Conservation (phyloP, 2,329 filamentous ascomycete species). For the Verticillium tricorpus region DNA sequence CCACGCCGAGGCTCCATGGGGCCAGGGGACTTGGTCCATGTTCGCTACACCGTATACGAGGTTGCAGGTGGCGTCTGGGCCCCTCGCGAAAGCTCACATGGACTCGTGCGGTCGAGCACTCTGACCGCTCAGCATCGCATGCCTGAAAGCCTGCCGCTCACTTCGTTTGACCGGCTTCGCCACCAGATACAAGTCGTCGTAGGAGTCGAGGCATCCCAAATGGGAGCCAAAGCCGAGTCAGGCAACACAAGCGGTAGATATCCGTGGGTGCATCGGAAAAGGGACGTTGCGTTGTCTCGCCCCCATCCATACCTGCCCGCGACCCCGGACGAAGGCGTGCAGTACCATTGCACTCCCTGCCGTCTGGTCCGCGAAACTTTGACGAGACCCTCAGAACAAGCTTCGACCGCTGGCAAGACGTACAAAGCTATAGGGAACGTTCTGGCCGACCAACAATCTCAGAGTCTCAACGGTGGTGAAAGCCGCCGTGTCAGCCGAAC, state of each 20-base stretch:
- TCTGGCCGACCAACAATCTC: constrained; percentile 74
- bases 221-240: not conserved
- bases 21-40: not conserved
- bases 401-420: constrained; percentile 59
- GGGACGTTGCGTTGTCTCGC: not conserved
- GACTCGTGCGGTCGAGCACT: not conserved
- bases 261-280: not conserved
- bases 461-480: constrained; percentile 83
- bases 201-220: not conserved
- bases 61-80: not conserved
- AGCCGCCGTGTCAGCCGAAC: constrained; percentile 72
- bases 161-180: not conserved
- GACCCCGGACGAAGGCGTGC: not conserved
- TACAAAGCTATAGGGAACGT: constrained; percentile 85
- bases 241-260: not conserved
- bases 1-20: not conserved
- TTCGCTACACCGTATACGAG: not conserved
- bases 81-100: not conserved
- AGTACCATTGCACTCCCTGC: not conserved
- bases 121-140: not conserved
- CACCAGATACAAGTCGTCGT: not conserved
- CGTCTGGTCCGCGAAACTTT: not conserved
- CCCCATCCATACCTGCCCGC: not conserved
- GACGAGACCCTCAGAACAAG: constrained; percentile 34
- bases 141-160: not conserved